Evolutionary conservation across 225 moss, liverwort and hornwort genomes (phyloP).

Genomic region (Marchantia polymorpha): DNA sequence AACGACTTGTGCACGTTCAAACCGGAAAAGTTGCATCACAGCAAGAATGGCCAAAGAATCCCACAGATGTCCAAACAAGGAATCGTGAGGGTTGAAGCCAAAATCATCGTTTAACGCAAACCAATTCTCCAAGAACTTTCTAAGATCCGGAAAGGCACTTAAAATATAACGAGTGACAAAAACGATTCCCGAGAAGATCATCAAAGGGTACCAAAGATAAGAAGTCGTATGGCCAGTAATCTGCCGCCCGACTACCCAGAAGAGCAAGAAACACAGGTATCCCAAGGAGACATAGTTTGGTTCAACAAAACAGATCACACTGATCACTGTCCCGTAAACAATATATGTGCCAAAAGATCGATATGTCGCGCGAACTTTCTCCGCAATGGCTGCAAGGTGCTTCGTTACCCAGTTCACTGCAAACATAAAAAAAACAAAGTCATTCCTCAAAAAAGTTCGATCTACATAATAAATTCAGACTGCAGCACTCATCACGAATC

Average conservation of each 20-base stretch:
- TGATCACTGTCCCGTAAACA: conserved; percentile 81
- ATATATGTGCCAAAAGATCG: conserved; percentile 94
- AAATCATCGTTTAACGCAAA: conserved; percentile 66
- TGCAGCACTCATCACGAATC: neutral
- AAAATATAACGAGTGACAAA: conserved; percentile 72
- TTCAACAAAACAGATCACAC: conserved; percentile 66
- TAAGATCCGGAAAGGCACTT: conserved; percentile 70
- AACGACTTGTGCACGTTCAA: conserved; percentile 69
- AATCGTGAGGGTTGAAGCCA: conserved; percentile 68
- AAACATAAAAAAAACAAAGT: neutral
- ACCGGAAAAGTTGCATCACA: conserved; percentile 84
- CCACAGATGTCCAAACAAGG: conserved; percentile 79
- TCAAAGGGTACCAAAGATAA: conserved; percentile 77
- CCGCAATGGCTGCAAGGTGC: conserved; percentile 67
- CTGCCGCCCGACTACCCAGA: conserved; percentile 89
- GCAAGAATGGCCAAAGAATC: conserved; percentile 77
- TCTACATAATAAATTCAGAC: neutral
- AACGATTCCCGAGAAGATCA: conserved; percentile 66
- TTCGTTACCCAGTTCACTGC: conserved; percentile 87
- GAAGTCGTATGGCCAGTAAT: conserved; percentile 60
- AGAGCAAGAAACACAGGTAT: conserved; percentile 78
- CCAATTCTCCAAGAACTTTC: conserved; percentile 51
- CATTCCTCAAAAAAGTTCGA: neutral
- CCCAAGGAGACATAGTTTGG: conserved; percentile 83
- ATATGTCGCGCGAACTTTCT: conserved; percentile 64